These are phyloP conservation scores for Kwoniella shivajii DNA, from an alignment of 1,284 basidiomycete genomes.

Conservation along the genomic window DNA sequence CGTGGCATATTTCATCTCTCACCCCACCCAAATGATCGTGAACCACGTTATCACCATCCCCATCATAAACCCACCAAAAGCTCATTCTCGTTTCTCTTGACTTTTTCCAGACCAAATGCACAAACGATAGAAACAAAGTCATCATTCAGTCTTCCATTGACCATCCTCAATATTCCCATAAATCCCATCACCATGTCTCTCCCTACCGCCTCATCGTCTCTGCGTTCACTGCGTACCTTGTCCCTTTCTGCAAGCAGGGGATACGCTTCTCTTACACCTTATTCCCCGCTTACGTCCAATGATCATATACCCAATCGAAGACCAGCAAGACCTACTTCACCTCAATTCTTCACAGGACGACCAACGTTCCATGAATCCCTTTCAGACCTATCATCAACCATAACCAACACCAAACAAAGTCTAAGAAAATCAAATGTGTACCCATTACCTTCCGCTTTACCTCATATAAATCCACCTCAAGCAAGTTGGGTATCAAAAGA, in stretches of 20 bases:
- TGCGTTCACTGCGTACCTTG: slow-evolving; percentile 16
- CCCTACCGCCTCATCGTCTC: slow-evolving; percentile 16
- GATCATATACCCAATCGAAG: slow-evolving; percentile 14
- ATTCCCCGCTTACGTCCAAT: slow-evolving; percentile 12
- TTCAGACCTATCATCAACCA: slow-evolving; percentile 66
- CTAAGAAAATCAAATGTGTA: slow-evolving; percentile 71
- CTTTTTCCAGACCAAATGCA: no score
- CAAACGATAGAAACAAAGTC: no score
- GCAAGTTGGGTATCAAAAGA: slow-evolving; percentile 69
- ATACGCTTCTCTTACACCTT: slow-evolving; percentile 21
- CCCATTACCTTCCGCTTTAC: slow-evolving; percentile 72
- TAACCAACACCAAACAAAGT: slow-evolving; percentile 62
- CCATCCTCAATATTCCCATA: not conserved
- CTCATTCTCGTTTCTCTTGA: no score
- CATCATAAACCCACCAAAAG: no score
- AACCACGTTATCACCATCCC: no score
- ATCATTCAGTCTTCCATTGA: no score
- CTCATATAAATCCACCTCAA: slow-evolving; percentile 62
- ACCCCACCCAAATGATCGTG: no score
- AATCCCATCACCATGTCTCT: slow-evolving; percentile 11
- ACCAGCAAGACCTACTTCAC: slow-evolving; percentile 58
- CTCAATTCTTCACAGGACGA: slow-evolving; percentile 86
- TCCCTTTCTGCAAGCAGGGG: not conserved
- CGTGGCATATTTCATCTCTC: not conserved
- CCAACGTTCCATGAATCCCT: slow-evolving; percentile 75